phyloP scores from a whole-genome alignment of 2,329 filamentous ascomycete genomes.

The Aspergillus aculeatinus region DNA sequence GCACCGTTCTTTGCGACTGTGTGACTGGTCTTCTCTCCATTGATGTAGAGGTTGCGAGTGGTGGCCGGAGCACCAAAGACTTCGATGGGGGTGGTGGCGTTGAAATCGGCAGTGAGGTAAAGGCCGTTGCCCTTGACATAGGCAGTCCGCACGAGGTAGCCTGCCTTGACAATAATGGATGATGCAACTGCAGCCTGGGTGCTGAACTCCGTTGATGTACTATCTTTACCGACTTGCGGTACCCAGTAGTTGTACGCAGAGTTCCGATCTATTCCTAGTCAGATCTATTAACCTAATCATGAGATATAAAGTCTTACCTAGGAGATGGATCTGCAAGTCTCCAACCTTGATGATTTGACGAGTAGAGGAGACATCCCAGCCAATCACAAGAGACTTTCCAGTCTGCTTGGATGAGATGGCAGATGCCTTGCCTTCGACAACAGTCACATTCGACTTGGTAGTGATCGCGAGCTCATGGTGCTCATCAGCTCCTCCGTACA shows the following conservation, averaged over 20 bases:
- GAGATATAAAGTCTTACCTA: slow-evolving; percentile 38
- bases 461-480: slow-evolving; percentile 44
- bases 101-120: slow-evolving; percentile 68
- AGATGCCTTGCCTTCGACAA: slow-evolving; percentile 35
- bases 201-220: slow-evolving; percentile 31
- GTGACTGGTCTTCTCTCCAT: slow-evolving; percentile 50
- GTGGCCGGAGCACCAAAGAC: slow-evolving; percentile 62
- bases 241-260: slow-evolving; percentile 49
- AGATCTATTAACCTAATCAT: background rate
- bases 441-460: slow-evolving; percentile 24
- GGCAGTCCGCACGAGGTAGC: slow-evolving; percentile 49
- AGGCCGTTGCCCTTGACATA: slow-evolving; percentile 57
- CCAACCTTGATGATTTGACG: slow-evolving; percentile 41
- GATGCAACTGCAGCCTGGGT: slow-evolving; percentile 30
- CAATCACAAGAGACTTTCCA: slow-evolving; percentile 35
- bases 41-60: slow-evolving; percentile 61
- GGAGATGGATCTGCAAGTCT: slow-evolving; percentile 55
- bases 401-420: slow-evolving; percentile 32
- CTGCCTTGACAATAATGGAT: slow-evolving; percentile 44
- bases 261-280: slow-evolving; percentile 49
- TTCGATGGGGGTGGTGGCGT: slow-evolving; percentile 66
- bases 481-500: slow-evolving; percentile 43
- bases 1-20: slow-evolving; percentile 45
- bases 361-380: slow-evolving; percentile 57
- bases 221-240: slow-evolving; percentile 35